Conservation (phyloP, 768 basidiomycete species). For the Hygrocybe coccinea region DNA sequence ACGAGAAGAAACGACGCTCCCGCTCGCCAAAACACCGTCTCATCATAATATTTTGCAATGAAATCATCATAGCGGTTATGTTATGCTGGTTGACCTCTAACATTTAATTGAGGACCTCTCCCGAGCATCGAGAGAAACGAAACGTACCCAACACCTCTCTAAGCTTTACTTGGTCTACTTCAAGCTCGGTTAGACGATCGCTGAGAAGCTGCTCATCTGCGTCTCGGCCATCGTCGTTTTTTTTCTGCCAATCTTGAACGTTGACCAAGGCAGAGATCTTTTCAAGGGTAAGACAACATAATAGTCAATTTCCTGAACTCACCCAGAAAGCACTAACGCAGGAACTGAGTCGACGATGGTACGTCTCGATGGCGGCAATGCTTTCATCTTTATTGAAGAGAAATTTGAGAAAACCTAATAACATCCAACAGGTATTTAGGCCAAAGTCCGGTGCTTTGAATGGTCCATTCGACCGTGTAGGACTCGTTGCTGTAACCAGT, state of each 20-base stretch:
- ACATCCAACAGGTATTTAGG: too few species aligned
- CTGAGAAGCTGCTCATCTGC: constrained; percentile 7
- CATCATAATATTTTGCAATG: constrained; percentile 10
- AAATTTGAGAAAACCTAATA: too few species aligned
- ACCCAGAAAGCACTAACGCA: too few species aligned
- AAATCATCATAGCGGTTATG: constrained; percentile 16
- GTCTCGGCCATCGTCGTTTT: constrained; percentile 6
- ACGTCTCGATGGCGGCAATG: too few species aligned
- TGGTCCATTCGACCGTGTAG: too few species aligned
- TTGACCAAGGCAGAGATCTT: constrained; percentile 12
- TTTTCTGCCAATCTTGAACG: constrained; percentile 7
- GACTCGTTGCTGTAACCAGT: too few species aligned
- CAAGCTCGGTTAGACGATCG: constrained; percentile 4
- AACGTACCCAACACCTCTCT: constrained; percentile 1
- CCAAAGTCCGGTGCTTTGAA: too few species aligned
- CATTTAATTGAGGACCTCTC: background rate
- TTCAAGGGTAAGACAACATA: too few species aligned
- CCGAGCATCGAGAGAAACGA: background rate
- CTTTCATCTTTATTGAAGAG: too few species aligned
- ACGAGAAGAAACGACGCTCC: constrained; percentile 11
- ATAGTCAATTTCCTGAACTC: too few species aligned
- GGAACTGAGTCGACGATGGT: too few species aligned
- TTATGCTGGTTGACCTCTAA: constrained; percentile 11
- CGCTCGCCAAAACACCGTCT: background rate
- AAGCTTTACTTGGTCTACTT: background rate